phyloP scores from a whole-genome alignment of 805 yeast genomes.

The Yarrowia deformans region DNA sequence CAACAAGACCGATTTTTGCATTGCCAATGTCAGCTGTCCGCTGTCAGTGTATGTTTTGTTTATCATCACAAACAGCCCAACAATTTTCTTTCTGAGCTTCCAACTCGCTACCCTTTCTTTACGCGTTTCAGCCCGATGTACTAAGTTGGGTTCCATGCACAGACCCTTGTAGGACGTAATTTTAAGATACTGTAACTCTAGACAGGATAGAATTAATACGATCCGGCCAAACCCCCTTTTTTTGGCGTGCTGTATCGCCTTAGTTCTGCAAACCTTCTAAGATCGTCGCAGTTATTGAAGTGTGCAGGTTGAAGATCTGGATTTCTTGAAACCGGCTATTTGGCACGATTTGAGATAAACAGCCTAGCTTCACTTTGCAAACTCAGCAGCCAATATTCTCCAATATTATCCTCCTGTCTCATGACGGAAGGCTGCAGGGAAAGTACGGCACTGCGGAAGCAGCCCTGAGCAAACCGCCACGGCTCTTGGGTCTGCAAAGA shows the following conservation, averaged over 20 bases:
- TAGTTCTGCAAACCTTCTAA: neutral
- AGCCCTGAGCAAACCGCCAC: neutral
- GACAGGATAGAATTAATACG: neutral
- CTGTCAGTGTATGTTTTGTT: too few relatives aligned
- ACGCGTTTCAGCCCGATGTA: neutral
- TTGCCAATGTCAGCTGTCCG: too few relatives aligned
- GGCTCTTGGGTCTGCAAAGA: neutral
- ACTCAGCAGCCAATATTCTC: neutral
- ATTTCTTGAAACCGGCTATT: too few relatives aligned
- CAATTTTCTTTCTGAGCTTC: too few relatives aligned
- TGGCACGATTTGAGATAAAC: too few relatives aligned
- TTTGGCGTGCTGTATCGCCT: neutral
- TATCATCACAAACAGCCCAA: too few relatives aligned
- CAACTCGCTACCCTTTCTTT: too few relatives aligned
- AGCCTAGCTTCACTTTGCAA: neutral
- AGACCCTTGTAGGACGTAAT: slow-evolving; percentile 10
- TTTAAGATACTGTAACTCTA: neutral
- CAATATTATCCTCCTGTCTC: slow-evolving; percentile 10
- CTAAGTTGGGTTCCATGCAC: slow-evolving; percentile 19
- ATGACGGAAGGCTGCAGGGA: slow-evolving; percentile 20
- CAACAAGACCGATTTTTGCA: too few relatives aligned
- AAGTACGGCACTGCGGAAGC: slow-evolving; percentile 24
- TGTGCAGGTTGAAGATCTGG: neutral
- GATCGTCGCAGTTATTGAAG: slow-evolving; percentile 4
- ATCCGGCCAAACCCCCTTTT: slow-evolving; percentile 1